Conservation (phyloP, 345 rosid genomes). For the Cardiospermum halicacabum region DNA sequence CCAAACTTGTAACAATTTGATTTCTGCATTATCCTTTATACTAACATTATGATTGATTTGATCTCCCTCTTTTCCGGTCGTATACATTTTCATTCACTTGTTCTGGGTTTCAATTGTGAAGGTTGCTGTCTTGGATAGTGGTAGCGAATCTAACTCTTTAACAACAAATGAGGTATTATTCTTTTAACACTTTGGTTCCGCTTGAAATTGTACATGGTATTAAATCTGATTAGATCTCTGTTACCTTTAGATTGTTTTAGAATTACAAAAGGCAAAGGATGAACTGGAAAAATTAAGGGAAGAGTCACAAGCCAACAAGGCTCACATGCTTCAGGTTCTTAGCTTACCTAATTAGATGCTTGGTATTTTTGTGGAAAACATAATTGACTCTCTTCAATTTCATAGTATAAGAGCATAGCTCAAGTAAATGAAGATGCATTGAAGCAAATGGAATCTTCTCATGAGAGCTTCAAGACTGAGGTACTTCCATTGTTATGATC, state of each 20-base stretch:
- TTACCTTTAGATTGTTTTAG: conserved; percentile 39
- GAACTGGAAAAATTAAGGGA: conserved; percentile 67
- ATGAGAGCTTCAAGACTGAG: conserved; percentile 76
- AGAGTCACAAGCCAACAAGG: conserved; percentile 74
- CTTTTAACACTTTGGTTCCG: not conserved
- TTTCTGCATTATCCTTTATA: not conserved
- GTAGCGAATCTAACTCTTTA: conserved; percentile 29
- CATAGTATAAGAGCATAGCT: conserved; percentile 93
- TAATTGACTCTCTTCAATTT: conserved; percentile 14
- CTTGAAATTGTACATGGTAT: not conserved
- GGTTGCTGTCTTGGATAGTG: conserved; percentile 37
- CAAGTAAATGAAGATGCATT: conserved; percentile 84
- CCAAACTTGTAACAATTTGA: no score
- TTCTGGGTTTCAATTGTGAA: conserved; percentile 19
- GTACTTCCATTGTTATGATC: conserved; percentile 30
- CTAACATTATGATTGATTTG: not conserved
- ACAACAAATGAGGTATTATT: conserved; percentile 65
- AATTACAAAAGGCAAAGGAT: conserved; percentile 53
- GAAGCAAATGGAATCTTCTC: conserved; percentile 90
- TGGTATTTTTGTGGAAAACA: conserved; percentile 7
- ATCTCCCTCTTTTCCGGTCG: not conserved
- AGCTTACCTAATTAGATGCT: conserved; percentile 3
- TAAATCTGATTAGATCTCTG: conserved; percentile 6
- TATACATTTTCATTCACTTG: not conserved
- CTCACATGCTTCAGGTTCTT: conserved; percentile 92